phyloP scores from a whole-genome alignment of 208 protist species.

The Acanthamoeba royreba region DNA sequence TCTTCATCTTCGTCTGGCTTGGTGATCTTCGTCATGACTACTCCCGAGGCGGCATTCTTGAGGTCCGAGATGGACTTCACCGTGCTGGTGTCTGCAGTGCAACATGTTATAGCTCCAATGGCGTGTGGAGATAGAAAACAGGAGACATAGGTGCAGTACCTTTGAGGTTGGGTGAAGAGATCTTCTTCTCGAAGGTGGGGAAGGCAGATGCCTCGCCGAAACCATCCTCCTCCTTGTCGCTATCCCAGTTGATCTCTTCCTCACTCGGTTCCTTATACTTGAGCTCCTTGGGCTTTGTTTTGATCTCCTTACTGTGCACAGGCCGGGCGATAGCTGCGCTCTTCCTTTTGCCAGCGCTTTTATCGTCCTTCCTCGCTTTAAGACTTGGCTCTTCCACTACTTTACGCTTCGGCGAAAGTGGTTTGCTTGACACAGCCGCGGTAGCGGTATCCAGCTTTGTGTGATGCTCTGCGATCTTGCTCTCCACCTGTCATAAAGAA shows the following conservation, averaged over 20 bases:
- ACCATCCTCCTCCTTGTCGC: not conserved
- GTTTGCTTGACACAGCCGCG: not conserved
- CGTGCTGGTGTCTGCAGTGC: not conserved
- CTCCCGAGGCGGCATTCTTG: not conserved
- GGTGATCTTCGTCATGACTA: not conserved
- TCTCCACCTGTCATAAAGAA: not conserved
- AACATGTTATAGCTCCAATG: not conserved
- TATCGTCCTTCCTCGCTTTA: no score
- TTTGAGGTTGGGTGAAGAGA: not conserved
- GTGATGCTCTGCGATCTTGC: constrained; percentile 26
- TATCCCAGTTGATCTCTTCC: not conserved
- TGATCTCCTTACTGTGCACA: not conserved
- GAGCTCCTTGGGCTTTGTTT: not conserved
- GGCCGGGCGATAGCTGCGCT: not conserved
- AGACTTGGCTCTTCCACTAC: not conserved
- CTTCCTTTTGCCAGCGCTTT: not conserved
- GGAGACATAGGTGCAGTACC: not conserved
- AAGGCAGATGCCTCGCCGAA: not conserved
- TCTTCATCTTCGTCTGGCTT: not conserved
- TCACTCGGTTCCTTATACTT: not conserved
- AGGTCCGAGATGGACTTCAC: not conserved
- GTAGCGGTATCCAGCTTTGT: constrained; percentile 37
- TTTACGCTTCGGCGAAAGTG: constrained; percentile 23
- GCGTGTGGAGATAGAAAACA: not conserved
- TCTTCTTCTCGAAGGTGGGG: constrained; percentile 46